Base-by-base conservation (phyloP, 108 stramenopile genomes). In the Pseudonitzschia delicatissima region DNA sequence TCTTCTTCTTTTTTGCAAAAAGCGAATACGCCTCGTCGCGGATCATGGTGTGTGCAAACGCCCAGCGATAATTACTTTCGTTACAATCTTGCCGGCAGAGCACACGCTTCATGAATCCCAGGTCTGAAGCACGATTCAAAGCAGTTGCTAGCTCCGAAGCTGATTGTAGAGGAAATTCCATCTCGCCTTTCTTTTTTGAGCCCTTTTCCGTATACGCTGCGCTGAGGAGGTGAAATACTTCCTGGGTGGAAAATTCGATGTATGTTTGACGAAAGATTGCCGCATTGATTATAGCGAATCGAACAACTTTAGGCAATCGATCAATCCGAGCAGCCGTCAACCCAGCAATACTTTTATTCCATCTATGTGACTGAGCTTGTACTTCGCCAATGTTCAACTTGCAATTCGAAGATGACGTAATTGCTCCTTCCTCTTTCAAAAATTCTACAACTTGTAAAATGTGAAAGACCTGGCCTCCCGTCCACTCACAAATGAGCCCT, bases 261-360 rank as follows among this genome's bases (percentile, higher is more conserved):
- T 21, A 21, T 5, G 51, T 52, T 52, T 52, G 51, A 26, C 7
- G 13, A 21, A 52, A 13, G 2, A 21, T 21, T 2, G 51, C 17
- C 51, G 12, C 28, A 28, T 26, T 52, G 4, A 52, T 29, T 7
- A 52, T 13, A 11, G 28, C 63, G 26, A 57, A 72, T 20, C 26
- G 26, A 32, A 72, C 52, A 45, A 55, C 57, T 29, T 64, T 57
- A 31, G 71, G 61, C 37, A 62, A 64, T 33, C 18, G 29, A 23
- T 72, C 55, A 12, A 72, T 21, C 23, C 71, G 36, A 17, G 37
- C 12, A 21, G 9, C 2, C 3, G 28, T 52, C 2, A 52, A 52
- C 23, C 21, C 51, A 4, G 21, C 13, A 2, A 21, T 21, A 28
- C 21, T 23, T 21, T 29, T 29, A 21, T 52, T 23, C 2, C 17